phyloP scores from a whole-genome alignment of 129 eudicot genomes.

The Centella asiatica region DNA sequence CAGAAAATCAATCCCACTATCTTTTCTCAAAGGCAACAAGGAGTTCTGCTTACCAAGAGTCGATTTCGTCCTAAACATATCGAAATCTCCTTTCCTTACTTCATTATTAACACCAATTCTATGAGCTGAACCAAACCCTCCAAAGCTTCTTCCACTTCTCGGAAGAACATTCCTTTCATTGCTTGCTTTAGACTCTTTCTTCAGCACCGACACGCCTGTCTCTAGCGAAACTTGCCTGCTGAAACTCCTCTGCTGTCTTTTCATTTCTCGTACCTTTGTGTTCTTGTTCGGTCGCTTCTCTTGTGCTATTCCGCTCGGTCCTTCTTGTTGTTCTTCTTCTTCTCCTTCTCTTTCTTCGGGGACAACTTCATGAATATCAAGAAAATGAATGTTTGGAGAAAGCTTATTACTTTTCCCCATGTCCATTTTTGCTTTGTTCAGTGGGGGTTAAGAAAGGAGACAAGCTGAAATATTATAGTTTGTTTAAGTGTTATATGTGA shows the following conservation, averaged over 20 bases:
- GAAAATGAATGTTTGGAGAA: constrained; percentile 39
- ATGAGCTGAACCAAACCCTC: constrained; percentile 52
- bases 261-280: constrained; percentile 31
- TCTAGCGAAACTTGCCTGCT: constrained; percentile 36
- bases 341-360: constrained; percentile 57
- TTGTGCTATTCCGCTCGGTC: constrained; percentile 11
- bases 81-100: constrained; percentile 52
- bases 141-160: constrained; percentile 78
- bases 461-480: background rate
- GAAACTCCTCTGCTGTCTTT: constrained; percentile 32
- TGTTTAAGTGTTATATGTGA: constrained; percentile 8
- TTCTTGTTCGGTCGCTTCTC: constrained; percentile 26
- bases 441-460: background rate
- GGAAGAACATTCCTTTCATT: constrained; percentile 35
- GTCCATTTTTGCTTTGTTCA: constrained; percentile 30
- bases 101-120: constrained; percentile 17
- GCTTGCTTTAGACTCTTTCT: constrained; percentile 30
- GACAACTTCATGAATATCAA: constrained; percentile 61
- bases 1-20: constrained; percentile 35
- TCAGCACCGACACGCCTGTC: constrained; percentile 51
- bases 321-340: constrained; percentile 20
- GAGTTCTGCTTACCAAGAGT: constrained; percentile 59
- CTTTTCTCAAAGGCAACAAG: constrained; percentile 50
- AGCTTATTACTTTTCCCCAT: constrained; percentile 26
- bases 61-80: constrained; percentile 69